Evolutionary conservation across 768 basidiomycete species (phyloP), one percentile per base, ranked within the genome.

Genomic region (Lentinus brumalis): DNA sequence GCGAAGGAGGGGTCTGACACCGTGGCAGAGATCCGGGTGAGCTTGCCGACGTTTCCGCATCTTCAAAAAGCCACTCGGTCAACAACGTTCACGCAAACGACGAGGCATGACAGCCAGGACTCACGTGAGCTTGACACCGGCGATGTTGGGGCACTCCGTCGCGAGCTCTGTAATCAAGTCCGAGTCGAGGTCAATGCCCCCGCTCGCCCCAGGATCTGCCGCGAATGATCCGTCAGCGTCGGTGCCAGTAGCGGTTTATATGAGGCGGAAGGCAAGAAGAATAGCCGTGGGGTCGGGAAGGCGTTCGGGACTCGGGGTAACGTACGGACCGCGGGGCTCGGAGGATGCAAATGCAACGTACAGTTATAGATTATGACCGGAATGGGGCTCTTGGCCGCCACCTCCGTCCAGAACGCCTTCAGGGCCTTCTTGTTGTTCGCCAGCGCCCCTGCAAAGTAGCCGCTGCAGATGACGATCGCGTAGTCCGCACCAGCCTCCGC

Each of bases 331-430:
- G 7, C 31, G n/a, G 39, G 21, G 26, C 7, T 18, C 29, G 26
- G 16, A 26, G 41, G 41, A 21, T 21, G 26, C 21, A 31, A 1
- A 38, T 18, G 41, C 47, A 14, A 77, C 87, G 72, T 65, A 90
- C 91, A 95, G 68, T 94, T 94, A 78, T 95, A 96, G 50, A 94
- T 84, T 66, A 95, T 83, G 50, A 96, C 86, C 2, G 95, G 94
- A 51, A 97, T 86, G 2, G 92, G 90, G 66, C 89, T 92, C 71
- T 86, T 88, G 68, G 86, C 79, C 14, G 89, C 76, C 40, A 96
- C 86, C 68, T 94, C 91, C 32, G 81, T 75, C 77, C 83, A 96
- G 75, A 85, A 96, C 0, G 81, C 81, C 75, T 92, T 92, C 66
- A 96, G 78, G 0, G 94, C 93, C 31, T 76, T 75, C 68, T 75